These are phyloP conservation scores for Tuctoria greenei DNA, from an alignment of 176 grass and related monocot species.

Conservation along the genomic window DNA sequence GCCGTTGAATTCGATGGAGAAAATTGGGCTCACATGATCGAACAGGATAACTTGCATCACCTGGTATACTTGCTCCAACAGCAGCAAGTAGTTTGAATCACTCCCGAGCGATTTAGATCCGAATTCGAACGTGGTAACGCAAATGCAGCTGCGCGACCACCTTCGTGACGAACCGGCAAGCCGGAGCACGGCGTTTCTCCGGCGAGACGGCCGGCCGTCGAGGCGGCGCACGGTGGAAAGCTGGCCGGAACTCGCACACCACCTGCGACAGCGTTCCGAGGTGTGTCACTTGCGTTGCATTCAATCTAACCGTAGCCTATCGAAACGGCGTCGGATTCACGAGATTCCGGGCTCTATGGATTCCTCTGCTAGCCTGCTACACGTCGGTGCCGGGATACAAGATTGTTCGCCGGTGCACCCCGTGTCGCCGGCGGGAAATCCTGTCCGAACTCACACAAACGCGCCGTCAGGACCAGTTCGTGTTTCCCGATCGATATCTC, in stretches of 20 bases:
- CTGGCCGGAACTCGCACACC: constrained; percentile 36
- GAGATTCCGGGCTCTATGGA: accelerated
- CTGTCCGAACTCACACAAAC: constrained; percentile 61
- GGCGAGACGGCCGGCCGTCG: constrained; percentile 22
- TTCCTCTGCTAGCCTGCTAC: constrained; percentile 27
- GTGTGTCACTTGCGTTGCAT: constrained; percentile 44
- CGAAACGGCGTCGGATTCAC: constrained; percentile 13
- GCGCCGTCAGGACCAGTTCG: constrained; percentile 47
- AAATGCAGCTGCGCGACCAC: constrained; percentile 30
- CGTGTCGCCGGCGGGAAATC: constrained; percentile 45
- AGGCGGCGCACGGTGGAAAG: neutral
- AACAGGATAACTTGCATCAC: neutral
- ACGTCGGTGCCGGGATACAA: accelerated
- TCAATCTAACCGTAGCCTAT: neutral
- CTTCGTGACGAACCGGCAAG: neutral
- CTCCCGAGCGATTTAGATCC: neutral
- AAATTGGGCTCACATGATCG: neutral
- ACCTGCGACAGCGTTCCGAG: neutral
- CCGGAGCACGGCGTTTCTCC: neutral
- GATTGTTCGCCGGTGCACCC: constrained; percentile 31
- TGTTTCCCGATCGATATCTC: constrained; percentile 43
- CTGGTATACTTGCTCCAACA: constrained; percentile 13
- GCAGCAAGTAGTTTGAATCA: neutral
- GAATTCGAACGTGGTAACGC: neutral
- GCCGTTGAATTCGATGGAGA: neutral